Percentiles rank a stretch among this genome's conserved stretches.
Conservation (phyloP, 108 stramenopile species). For the Cyclostephanos tholiformis region DNA sequence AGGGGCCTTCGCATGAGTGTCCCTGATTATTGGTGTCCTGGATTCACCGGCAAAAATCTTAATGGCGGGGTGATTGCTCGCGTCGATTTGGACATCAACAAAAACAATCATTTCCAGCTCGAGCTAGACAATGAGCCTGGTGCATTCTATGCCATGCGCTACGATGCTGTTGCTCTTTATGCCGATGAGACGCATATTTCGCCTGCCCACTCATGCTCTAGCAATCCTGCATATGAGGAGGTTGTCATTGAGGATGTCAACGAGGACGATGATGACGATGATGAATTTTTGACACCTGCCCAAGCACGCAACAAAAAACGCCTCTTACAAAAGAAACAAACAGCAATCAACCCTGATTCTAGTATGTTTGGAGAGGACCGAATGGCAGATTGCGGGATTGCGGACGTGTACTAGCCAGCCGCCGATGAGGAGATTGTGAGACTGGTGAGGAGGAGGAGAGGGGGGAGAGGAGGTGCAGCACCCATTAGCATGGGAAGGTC, state of each 20-base stretch:
- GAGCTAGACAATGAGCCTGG: background rate
- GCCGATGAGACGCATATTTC: background rate
- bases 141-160: background rate
- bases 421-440: too few relatives aligned
- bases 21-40: background rate
- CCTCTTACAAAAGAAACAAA: too few relatives aligned
- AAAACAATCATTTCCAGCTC: background rate
- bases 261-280: background rate
- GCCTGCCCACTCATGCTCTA: background rate
- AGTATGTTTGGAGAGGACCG: too few relatives aligned
- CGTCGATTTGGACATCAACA: background rate
- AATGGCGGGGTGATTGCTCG: slow-evolving; percentile 1
- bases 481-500: too few relatives aligned
- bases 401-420: too few relatives aligned
- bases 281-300: background rate
- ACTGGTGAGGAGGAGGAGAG: too few relatives aligned
- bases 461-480: too few relatives aligned
- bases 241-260: background rate
- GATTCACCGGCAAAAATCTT: background rate
- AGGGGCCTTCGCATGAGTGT: background rate
- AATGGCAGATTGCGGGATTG: too few relatives aligned
- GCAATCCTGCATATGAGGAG: background rate
- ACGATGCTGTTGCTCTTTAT: background rate
- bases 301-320: too few relatives aligned
- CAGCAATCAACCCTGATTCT: too few relatives aligned